A percentile compares a stretch with the other conserved stretches of the same genome.
phyloP scores from a whole-genome alignment of 768 basidiomycete genomes.

The Ramaria rubella region DNA sequence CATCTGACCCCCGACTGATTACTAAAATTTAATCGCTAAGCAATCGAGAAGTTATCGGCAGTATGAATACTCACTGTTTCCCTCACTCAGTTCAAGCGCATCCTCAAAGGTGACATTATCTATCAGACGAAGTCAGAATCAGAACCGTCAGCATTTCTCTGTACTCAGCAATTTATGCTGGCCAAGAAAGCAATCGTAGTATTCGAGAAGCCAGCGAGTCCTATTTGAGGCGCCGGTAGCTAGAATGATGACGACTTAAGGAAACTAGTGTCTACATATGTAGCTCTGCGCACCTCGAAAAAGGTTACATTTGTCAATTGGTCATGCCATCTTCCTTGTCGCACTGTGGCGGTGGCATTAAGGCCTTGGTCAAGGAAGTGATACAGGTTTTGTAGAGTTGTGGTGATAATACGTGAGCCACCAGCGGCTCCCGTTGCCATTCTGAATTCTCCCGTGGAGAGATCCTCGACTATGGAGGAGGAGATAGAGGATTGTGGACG shows the following conservation, averaged over 20 bases:
- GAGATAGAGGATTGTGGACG: conserved; percentile 28
- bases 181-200: conserved; percentile 16
- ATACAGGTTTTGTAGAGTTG: conserved; percentile 31
- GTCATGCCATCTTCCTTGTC: conserved; percentile 23
- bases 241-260: no score
- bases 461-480: conserved; percentile 32
- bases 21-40: no score
- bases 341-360: conserved; percentile 15
- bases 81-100: no score
- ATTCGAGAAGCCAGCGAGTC: conserved; percentile 16
- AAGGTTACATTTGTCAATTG: conserved; percentile 19
- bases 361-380: conserved; percentile 30
- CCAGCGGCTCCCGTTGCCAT: conserved; percentile 35
- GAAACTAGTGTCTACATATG: background rate
- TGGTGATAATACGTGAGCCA: conserved; percentile 31
- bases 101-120: background rate
- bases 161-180: no score
- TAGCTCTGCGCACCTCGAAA: conserved; percentile 15
- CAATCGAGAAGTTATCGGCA: no score
- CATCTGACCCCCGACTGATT: no score
- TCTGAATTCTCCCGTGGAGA: conserved; percentile 26
- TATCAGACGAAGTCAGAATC: background rate
- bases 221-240: conserved; percentile 10
- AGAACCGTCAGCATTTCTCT: conserved; percentile 14
- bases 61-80: no score